Conservation (phyloP, 1,139 yeast species). For the Suhomyces kunorum region DNA sequence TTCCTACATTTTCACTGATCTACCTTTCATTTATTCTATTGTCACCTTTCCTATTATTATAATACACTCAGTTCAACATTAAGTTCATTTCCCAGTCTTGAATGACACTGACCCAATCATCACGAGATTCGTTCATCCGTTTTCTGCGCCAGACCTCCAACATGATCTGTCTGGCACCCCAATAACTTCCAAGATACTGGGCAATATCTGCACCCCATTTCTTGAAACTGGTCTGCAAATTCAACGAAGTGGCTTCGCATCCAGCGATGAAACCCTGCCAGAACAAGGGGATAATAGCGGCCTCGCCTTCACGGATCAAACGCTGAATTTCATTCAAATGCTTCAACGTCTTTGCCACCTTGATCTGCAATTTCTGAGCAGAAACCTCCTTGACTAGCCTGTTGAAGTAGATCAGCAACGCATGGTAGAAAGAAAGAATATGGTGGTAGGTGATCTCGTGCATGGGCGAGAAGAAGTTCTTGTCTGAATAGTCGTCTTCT, state of each 20-base stretch:
- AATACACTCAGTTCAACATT: slow-evolving; percentile 53
- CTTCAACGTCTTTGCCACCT: slow-evolving; percentile 60
- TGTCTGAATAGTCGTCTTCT: slow-evolving; percentile 19
- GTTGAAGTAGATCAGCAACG: slow-evolving; percentile 72
- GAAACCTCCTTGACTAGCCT: slow-evolving; percentile 60
- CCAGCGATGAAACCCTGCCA: slow-evolving; percentile 94
- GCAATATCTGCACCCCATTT: slow-evolving; percentile 83
- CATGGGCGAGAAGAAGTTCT: slow-evolving; percentile 50
- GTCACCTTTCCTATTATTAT: slow-evolving; percentile 5
- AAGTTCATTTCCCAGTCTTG: slow-evolving; percentile 85
- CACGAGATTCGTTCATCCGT: slow-evolving; percentile 55
- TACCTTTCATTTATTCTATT: neutral
- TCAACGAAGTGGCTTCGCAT: slow-evolving; percentile 66
- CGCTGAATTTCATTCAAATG: slow-evolving; percentile 66
- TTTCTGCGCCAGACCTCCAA: slow-evolving; percentile 84
- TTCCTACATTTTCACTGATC: no score
- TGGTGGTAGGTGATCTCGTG: slow-evolving; percentile 84
- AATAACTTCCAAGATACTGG: slow-evolving; percentile 74
- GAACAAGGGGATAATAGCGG: slow-evolving; percentile 70
- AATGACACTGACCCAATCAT: slow-evolving; percentile 78
- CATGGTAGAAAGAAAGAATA: slow-evolving; percentile 76
- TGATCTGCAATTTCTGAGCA: slow-evolving; percentile 55
- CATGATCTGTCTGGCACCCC: slow-evolving; percentile 85
- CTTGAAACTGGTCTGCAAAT: slow-evolving; percentile 65
- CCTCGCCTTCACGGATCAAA: slow-evolving; percentile 55